Percentiles rank a stretch among this genome's conserved stretches.
These are phyloP conservation scores for Neodidymelliopsis sp. DNA, from an alignment of 2,329 filamentous ascomycete species.

Conservation along the genomic window DNA sequence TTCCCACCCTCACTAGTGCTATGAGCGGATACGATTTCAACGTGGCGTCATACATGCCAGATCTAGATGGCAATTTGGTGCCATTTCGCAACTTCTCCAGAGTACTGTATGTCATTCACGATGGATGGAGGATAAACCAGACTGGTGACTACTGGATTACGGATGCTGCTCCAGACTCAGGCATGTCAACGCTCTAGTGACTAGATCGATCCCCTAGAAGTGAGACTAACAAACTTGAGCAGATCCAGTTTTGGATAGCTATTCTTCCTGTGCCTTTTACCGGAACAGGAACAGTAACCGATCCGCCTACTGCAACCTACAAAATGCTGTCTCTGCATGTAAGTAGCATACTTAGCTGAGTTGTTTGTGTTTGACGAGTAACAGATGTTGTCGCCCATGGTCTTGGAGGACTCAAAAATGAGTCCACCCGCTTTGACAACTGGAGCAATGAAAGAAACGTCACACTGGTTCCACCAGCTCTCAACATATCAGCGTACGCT, in stretches of 20 bases:
- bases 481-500: slow-evolving; percentile 7
- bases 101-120: slow-evolving; percentile 13
- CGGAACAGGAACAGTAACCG: not conserved
- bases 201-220: not conserved
- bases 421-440: slow-evolving; percentile 1
- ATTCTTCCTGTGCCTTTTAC: not conserved
- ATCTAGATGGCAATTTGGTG: slow-evolving; percentile 3
- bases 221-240: not conserved
- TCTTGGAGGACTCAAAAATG: slow-evolving; percentile 1
- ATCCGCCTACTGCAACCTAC: not conserved
- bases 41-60: slow-evolving; percentile 1
- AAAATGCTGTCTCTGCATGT: not conserved
- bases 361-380: not conserved
- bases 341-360: not conserved
- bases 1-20: slow-evolving; percentile 22
- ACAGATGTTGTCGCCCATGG: not conserved
- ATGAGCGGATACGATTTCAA: slow-evolving; percentile 24
- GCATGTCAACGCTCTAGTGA: not conserved
- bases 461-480: too few species aligned
- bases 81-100: not conserved
- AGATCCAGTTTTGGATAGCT: not conserved
- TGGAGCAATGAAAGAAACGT: not conserved
- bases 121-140: slow-evolving; percentile 11
- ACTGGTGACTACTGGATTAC: slow-evolving; percentile 1
- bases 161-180: not conserved